A percentile compares a stretch with the other conserved stretches of the same genome.
Evolutionary conservation across 2,329 filamentous ascomycete species (phyloP).

Genomic region (Claviceps africana): DNA sequence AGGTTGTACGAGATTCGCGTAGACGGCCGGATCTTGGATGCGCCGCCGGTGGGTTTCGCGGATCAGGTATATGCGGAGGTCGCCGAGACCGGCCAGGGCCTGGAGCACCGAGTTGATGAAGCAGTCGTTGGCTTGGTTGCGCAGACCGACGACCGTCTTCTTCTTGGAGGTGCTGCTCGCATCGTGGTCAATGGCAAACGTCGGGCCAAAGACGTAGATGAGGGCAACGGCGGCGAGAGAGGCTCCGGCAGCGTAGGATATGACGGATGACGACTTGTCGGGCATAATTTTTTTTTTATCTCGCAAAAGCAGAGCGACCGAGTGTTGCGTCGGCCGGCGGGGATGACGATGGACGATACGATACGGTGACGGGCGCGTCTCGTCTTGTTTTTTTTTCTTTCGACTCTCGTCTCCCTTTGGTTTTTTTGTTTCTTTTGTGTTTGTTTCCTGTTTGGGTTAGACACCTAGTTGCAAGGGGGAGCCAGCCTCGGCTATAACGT

Average conservation of each 20-base stretch:
- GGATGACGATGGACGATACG: background rate
- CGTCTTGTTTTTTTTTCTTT: background rate
- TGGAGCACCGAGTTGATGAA: constrained; percentile 96
- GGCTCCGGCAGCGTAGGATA: constrained; percentile 87
- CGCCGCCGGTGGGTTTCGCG: constrained; percentile 74
- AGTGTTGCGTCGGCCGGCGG: constrained; percentile 5
- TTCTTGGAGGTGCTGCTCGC: constrained; percentile 50
- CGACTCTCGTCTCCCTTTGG: too few species aligned
- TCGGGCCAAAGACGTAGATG: constrained; percentile 96
- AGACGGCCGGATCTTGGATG: constrained; percentile 65
- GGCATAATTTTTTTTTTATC: too few species aligned
- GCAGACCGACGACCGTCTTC: constrained; percentile 76
- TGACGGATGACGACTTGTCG: constrained; percentile 29
- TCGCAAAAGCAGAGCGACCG: background rate
- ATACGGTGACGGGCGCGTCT: too few species aligned
- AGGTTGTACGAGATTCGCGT: constrained; percentile 46
- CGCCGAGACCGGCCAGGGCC: constrained; percentile 76
- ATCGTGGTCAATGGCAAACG: constrained; percentile 83
- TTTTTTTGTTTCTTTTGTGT: background rate
- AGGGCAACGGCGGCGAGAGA: constrained; percentile 89
- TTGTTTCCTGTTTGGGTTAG: background rate
- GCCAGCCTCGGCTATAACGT: background rate
- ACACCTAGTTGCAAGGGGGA: background rate
- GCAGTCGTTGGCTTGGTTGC: constrained; percentile 87
- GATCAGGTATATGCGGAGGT: constrained; percentile 83